Evolutionary conservation across 306 rosid species (phyloP).

Genomic region (Cucumis sativus): Cucumber_9930_V3 NC_026657.2:9417501-9418000

Average conservation of each 20-base stretch:
- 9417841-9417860: neutral
- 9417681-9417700: too few relatives aligned
- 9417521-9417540: too few relatives aligned
- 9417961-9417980: neutral
- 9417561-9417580: too few relatives aligned
- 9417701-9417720: neutral
- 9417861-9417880: conserved; percentile 50
- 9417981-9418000: neutral
- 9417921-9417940: conserved; percentile 84
- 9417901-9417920: conserved; percentile 84
- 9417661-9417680: too few relatives aligned
- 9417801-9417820: neutral
- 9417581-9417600: too few relatives aligned
- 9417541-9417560: too few relatives aligned
- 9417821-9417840: neutral
- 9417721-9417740: neutral
- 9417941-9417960: conserved; percentile 16
- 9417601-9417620: too few relatives aligned
- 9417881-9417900: conserved; percentile 79
- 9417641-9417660: too few relatives aligned
- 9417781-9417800: neutral
- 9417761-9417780: neutral
- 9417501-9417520: too few relatives aligned
- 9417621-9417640: too few relatives aligned
- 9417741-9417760: neutral